phyloP scores from a whole-genome alignment of 148 eudicot genomes.

The Polygonum aviculare region DNA sequence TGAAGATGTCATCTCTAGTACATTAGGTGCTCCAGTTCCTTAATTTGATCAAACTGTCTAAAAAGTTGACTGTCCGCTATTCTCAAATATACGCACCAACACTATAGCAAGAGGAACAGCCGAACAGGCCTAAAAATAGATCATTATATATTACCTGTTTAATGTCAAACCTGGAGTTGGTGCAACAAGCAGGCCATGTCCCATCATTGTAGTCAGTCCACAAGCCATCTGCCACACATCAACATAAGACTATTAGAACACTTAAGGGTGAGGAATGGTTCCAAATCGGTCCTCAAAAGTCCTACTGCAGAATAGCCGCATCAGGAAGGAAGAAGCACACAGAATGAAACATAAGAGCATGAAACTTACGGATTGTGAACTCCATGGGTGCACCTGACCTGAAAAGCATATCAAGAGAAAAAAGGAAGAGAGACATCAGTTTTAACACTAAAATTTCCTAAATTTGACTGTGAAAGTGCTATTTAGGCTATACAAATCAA shows the following conservation, averaged over 20 bases:
- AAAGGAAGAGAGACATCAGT: conserved; percentile 16
- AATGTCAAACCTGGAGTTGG: conserved; percentile 43
- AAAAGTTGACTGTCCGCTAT: not conserved
- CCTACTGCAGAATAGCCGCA: not conserved
- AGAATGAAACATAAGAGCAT: not conserved
- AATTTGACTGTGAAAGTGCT: not conserved
- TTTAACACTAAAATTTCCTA: not conserved
- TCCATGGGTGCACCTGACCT: conserved; percentile 53
- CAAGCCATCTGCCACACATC: conserved; percentile 59
- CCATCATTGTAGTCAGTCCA: conserved; percentile 98
- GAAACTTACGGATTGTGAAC: conserved; percentile 82
- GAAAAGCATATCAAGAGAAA: conserved; percentile 21
- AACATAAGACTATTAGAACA: not conserved
- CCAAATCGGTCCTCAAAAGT: not conserved
- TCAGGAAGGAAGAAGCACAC: conserved; percentile 6
- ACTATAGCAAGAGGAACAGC: not conserved
- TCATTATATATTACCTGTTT: conserved; percentile 46
- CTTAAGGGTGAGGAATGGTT: not conserved
- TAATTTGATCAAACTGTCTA: not conserved
- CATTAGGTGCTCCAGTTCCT: not conserved
- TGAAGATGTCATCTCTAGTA: not conserved
- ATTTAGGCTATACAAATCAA: not conserved
- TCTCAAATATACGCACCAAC: not conserved
- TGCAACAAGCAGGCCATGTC: conserved; percentile 86
- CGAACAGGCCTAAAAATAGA: not conserved